These are phyloP conservation scores for Fusarium musae DNA, from an alignment of 2,329 filamentous ascomycete genomes.

Conservation along the genomic window DNA sequence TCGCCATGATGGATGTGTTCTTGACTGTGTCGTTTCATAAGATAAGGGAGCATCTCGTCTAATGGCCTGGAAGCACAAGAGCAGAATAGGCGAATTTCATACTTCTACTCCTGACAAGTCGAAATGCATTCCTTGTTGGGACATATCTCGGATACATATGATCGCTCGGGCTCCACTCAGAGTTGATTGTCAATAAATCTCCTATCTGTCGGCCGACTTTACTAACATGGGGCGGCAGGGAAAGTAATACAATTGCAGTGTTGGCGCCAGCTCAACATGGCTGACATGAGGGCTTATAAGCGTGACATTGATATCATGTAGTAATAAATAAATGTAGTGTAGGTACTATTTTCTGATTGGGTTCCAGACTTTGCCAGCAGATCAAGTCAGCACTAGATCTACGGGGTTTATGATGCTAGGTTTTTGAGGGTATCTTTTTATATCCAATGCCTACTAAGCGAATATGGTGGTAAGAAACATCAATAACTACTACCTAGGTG, in stretches of 20 bases:
- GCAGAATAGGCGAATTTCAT: neutral
- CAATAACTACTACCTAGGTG: neutral
- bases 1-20: neutral
- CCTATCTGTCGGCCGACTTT: neutral
- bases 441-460: neutral
- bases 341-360: neutral
- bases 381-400: constrained; percentile 15
- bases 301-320: neutral
- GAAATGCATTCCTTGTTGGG: neutral
- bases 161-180: neutral
- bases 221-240: neutral
- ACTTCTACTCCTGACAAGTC: neutral
- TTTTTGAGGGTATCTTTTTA: neutral
- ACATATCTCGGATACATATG: neutral
- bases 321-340: neutral
- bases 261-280: neutral
- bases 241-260: neutral
- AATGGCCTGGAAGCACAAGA: neutral
- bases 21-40: neutral
- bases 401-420: neutral
- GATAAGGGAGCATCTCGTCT: neutral
- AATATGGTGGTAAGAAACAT: constrained; percentile 1
- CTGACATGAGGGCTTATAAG: constrained; percentile 1
- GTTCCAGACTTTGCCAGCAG: neutral
- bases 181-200: neutral